Evolutionary conservation across 352 stramenopile species (phyloP), one percentile per base, ranked within the genome.

Genomic region (Sclerospora graminicola): DNA sequence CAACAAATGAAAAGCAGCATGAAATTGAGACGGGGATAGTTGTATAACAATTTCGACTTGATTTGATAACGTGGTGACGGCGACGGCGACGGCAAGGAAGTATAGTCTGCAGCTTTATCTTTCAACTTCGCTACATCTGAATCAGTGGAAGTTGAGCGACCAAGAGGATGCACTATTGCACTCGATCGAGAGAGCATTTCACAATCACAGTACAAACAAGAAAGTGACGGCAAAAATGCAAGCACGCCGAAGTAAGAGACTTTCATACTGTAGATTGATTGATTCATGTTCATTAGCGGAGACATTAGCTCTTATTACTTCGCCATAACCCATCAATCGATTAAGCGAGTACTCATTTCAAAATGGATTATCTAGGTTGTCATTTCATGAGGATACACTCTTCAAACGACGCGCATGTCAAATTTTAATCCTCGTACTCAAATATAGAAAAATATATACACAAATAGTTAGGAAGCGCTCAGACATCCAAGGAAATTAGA

Each of bases 331-430:
- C 15, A 39, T 51, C 45, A 56, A 43, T 51, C 51, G 13, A 20
- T 29, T 16, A 2, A 30, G 24, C 5, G 46, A 72, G 63, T 75
- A 83, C 71, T 84, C 71, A 84, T 81, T 56, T 26, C 61, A 32
- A 58, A 69, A 84, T 84, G 72, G 72, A 84, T 80, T 77, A 81
- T 75, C 63, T 78, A 79, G 68, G 45, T 82, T 82, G 66, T 81
- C 69, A 67, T 82, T 79, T 84, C 72, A 84, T 77, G 11, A 84
- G 66, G 57, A 54, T 35, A 51, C 28, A 62, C 43, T 51, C 59
- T 82, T 84, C 72, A 82, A 84, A 84, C 68, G 68, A 81, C 67
- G 72, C 72, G 72, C 71, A 84, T 84, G 71, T 80, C 60, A 78
- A 61, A 49, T 54, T 75, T 69, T 80, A 79, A 84, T 84, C 65